phyloP scores from a whole-genome alignment of 1,284 basidiomycete species.

The Microbotryum violaceum region DNA sequence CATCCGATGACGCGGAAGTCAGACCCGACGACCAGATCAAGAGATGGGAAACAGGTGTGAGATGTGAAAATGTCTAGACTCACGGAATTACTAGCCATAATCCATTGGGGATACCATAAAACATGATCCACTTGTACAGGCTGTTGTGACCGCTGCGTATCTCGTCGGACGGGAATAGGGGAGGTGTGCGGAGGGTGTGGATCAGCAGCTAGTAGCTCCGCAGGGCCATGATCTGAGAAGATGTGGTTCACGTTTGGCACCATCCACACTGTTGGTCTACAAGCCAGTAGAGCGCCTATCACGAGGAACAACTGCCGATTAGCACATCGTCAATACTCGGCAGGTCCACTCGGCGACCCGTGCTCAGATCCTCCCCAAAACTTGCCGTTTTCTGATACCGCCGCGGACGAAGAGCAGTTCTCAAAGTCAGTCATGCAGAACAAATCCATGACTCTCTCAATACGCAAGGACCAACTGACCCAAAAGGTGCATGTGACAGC shows the following conservation, averaged over 20 bases:
- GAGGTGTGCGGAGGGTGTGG: not conserved
- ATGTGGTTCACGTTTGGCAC: slow-evolving; percentile 5
- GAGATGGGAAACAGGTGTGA: too few relatives aligned
- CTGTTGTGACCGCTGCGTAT: slow-evolving; percentile 20
- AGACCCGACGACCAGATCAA: not conserved
- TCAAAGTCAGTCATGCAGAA: not conserved
- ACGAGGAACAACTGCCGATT: too few relatives aligned
- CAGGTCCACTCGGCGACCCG: too few relatives aligned
- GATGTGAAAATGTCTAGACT: not conserved
- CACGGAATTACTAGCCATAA: slow-evolving; percentile 27
- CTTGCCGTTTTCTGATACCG: slow-evolving; percentile 1
- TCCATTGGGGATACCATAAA: slow-evolving; percentile 26
- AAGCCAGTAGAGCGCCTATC: slow-evolving; percentile 25
- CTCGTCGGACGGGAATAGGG: too few relatives aligned
- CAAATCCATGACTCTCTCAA: not conserved
- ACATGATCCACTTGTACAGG: slow-evolving; percentile 6
- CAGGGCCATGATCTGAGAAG: not conserved
- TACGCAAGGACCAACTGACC: not conserved
- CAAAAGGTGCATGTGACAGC: slow-evolving; percentile 64
- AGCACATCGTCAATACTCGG: too few relatives aligned
- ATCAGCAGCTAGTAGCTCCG: not conserved
- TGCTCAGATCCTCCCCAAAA: too few relatives aligned
- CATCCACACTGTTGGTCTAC: slow-evolving; percentile 19
- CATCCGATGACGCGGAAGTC: too few relatives aligned
- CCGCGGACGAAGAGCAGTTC: not conserved